Evolutionary conservation across 495 filamentous ascomycete genomes (phyloP).

Genomic region (Podospora appendiculata): DNA sequence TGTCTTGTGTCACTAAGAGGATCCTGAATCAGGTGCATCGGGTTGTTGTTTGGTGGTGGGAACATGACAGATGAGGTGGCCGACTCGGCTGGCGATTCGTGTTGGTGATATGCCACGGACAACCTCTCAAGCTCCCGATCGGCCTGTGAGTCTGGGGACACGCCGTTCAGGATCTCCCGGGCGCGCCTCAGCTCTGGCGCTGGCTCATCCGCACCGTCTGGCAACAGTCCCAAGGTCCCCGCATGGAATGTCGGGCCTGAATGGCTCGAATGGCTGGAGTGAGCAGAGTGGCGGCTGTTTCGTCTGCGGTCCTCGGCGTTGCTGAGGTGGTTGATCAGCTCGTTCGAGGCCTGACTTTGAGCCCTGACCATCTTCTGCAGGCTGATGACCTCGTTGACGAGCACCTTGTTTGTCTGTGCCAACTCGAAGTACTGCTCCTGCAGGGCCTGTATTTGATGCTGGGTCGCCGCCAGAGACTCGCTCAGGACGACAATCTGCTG

Average conservation of each 20-base stretch:
- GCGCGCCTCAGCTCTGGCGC: conserved; percentile 81
- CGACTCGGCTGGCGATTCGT: conserved; percentile 39
- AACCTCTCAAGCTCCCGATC: conserved; percentile 74
- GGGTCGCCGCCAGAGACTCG: conserved; percentile 79
- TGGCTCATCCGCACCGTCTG: conserved; percentile 53
- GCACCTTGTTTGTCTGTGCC: conserved; percentile 73
- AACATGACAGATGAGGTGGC: conserved; percentile 38
- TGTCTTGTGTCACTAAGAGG: conserved; percentile 63
- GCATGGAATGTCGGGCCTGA: conserved; percentile 23
- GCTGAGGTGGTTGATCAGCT: conserved; percentile 42
- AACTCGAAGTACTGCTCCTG: conserved; percentile 81
- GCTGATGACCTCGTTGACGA: conserved; percentile 78
- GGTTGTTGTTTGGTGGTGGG: conserved; percentile 25
- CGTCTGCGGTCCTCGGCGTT: conserved; percentile 37
- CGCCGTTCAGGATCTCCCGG: conserved; percentile 76
- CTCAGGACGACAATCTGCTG: conserved; percentile 89
- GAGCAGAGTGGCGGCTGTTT: conserved; percentile 32
- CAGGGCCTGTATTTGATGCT: conserved; percentile 81
- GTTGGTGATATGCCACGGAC: conserved; percentile 60
- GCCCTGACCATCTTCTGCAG: conserved; percentile 87
- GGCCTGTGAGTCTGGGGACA: conserved; percentile 70
- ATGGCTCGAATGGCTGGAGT: conserved; percentile 31
- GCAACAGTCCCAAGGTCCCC: conserved; percentile 23
- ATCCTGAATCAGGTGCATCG: conserved; percentile 34
- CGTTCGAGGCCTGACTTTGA: conserved; percentile 46